Conservation (phyloP, 495 filamentous ascomycete species). For the Cercophora sp. region DNA sequence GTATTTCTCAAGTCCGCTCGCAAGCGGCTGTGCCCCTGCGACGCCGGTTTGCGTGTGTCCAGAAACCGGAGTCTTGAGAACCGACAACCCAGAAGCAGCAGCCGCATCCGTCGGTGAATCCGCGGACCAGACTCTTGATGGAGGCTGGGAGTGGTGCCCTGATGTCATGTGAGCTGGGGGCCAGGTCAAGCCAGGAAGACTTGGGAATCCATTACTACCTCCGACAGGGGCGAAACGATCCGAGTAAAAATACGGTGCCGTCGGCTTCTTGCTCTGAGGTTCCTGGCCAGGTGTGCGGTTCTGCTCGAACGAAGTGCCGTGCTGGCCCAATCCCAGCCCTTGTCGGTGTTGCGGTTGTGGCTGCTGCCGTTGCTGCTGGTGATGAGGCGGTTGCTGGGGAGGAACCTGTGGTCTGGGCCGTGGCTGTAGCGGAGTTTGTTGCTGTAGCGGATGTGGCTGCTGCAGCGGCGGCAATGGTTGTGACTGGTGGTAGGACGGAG, state of each 20-base stretch:
- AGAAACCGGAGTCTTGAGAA: constrained; percentile 24
- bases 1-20: constrained; percentile 41
- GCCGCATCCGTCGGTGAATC: constrained; percentile 21
- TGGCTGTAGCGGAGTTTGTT: constrained; percentile 8
- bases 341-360: too few species aligned
- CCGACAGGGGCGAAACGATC: constrained; percentile 36
- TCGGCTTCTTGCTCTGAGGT: constrained; percentile 16
- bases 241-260: constrained; percentile 23
- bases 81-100: constrained; percentile 19
- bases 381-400: too few species aligned
- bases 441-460: constrained; percentile 4
- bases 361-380: too few species aligned
- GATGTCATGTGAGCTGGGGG: constrained; percentile 36
- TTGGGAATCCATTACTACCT: constrained; percentile 39
- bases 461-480: constrained; percentile 7
- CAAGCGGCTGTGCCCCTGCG: constrained; percentile 18
- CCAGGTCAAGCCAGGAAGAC: constrained; percentile 35
- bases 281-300: constrained; percentile 18
- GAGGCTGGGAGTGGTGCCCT: constrained; percentile 31
- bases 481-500: constrained; percentile 2
- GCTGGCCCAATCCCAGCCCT: too few species aligned
- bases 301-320: constrained; percentile 17
- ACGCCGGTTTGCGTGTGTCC: constrained; percentile 13
- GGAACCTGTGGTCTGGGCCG: too few species aligned
- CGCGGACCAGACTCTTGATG: constrained; percentile 27